These are phyloP conservation scores for Globisporangium apiculatum DNA, from an alignment of 352 stramenopile genomes.

Conservation along the genomic window DNA sequence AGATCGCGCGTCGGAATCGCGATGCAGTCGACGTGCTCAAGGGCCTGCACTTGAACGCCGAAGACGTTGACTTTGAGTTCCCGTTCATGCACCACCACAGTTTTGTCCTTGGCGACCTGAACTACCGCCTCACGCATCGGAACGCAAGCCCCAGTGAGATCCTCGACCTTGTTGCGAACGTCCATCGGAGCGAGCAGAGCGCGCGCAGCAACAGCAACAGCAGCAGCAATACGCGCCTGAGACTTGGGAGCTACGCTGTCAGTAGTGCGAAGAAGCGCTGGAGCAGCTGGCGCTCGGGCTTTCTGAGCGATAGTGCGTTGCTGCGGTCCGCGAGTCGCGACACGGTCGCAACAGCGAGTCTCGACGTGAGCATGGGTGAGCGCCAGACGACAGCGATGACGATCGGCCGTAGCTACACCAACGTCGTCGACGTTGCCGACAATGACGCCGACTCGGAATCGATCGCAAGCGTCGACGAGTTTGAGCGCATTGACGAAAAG, in stretches of 20 bases:
- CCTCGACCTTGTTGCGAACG: conserved; percentile 49
- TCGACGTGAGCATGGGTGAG: conserved; percentile 34
- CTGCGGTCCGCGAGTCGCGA: conserved; percentile 2
- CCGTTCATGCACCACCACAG: conserved; percentile 83
- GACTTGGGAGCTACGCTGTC: no score
- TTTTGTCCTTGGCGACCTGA: conserved; percentile 87
- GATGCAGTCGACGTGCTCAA: conserved; percentile 69
- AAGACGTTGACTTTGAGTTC: conserved; percentile 83
- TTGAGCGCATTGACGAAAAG: conserved; percentile 22
- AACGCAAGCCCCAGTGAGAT: conserved; percentile 46
- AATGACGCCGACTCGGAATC: conserved; percentile 6
- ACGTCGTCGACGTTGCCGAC: conserved; percentile 1
- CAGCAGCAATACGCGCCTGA: conserved; percentile 1
- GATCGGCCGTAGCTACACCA: neutral
- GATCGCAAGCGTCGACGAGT: conserved; percentile 19
- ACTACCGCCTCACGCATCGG: conserved; percentile 77
- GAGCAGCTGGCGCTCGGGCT: conserved; percentile 19
- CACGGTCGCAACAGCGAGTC: conserved; percentile 5
- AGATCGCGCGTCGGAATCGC: conserved; percentile 66
- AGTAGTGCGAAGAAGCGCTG: conserved; percentile 7
- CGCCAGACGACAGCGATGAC: conserved; percentile 10
- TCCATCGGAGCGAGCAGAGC: conserved; percentile 23
- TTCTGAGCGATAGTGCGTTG: conserved; percentile 13
- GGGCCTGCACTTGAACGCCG: conserved; percentile 68
- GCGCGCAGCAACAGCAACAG: neutral